phyloP scores from a whole-genome alignment of 225 moss, liverwort and hornwort species.

The Lunularia cruciata region DNA sequence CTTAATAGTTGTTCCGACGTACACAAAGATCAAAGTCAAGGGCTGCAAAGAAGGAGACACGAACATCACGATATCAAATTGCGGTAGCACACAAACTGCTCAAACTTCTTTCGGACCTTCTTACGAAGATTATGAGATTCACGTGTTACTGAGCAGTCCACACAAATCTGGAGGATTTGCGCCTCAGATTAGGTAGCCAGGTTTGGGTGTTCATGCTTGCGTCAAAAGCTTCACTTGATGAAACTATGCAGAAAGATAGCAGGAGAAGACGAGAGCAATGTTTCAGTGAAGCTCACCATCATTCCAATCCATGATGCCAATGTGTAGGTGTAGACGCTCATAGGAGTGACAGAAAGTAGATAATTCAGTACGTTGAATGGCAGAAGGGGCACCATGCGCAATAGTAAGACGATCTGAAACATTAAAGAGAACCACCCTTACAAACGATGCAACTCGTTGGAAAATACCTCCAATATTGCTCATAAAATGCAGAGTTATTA shows the following conservation, averaged over 20 bases:
- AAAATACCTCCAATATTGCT: too few relatives aligned
- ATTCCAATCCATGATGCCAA: conserved; percentile 92
- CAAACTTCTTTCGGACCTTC: too few relatives aligned
- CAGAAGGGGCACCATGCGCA: conserved; percentile 91
- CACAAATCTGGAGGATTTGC: too few relatives aligned
- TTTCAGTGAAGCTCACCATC: conserved; percentile 95
- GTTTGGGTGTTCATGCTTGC: too few relatives aligned
- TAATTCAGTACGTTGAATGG: conserved; percentile 91
- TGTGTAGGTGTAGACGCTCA: conserved; percentile 65
- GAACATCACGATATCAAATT: background rate
- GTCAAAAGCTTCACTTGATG: too few relatives aligned
- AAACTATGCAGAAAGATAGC: too few relatives aligned
- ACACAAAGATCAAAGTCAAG: conserved; percentile 85
- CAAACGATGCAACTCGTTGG: background rate
- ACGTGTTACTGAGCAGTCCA: too few relatives aligned
- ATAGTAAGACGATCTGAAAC: conserved; percentile 78
- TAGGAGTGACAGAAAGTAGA: conserved; percentile 86
- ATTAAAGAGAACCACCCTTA: conserved; percentile 4
- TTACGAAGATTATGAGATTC: too few relatives aligned
- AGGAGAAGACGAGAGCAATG: too few relatives aligned
- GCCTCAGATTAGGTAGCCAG: too few relatives aligned
- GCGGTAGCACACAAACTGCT: too few relatives aligned
- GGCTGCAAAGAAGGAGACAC: conserved; percentile 57
- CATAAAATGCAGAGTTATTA: too few relatives aligned
- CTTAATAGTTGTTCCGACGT: conserved; percentile 92